Conservation (phyloP, 495 filamentous ascomycete species). For the Annulohypoxylon stygium region DNA sequence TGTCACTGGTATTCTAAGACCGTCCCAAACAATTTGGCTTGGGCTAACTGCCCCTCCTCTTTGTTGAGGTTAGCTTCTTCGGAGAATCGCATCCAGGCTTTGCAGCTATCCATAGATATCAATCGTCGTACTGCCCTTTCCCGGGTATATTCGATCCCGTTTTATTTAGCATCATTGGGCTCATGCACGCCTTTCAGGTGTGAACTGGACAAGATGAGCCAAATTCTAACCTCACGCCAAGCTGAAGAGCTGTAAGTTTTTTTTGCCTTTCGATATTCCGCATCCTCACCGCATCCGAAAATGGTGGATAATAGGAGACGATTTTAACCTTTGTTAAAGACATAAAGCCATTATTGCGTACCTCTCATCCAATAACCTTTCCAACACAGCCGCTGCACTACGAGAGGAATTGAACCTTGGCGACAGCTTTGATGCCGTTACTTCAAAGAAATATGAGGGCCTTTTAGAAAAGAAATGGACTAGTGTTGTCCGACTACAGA, state of each 20-base stretch:
- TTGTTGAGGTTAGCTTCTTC: slow-evolving; percentile 18
- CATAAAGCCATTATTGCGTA: slow-evolving; percentile 94
- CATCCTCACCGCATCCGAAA: background rate
- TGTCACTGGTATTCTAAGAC: slow-evolving; percentile 17
- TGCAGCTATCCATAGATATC: slow-evolving; percentile 1
- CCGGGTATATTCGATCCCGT: background rate
- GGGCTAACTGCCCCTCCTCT: background rate
- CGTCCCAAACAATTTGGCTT: slow-evolving; percentile 6
- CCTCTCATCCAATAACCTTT: slow-evolving; percentile 77
- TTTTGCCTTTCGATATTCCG: background rate
- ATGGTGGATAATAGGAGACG: background rate
- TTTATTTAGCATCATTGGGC: slow-evolving; percentile 18
- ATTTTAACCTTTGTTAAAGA: slow-evolving; percentile 60
- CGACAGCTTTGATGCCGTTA: slow-evolving; percentile 78
- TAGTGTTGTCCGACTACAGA: slow-evolving; percentile 88
- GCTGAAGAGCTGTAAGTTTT: slow-evolving; percentile 87
- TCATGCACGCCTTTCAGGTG: slow-evolving; percentile 33
- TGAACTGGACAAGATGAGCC: slow-evolving; percentile 70
- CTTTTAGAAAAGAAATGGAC: slow-evolving; percentile 98
- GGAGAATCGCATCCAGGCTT: slow-evolving; percentile 1
- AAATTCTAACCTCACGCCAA: slow-evolving; percentile 81
- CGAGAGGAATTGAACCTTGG: slow-evolving; percentile 74
- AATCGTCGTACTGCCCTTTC: background rate
- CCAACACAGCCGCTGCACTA: slow-evolving; percentile 74
- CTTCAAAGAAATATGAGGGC: slow-evolving; percentile 88